Base-by-base conservation (phyloP, 2,329 filamentous ascomycete species). In the Aspergillus nomiae region DNA sequence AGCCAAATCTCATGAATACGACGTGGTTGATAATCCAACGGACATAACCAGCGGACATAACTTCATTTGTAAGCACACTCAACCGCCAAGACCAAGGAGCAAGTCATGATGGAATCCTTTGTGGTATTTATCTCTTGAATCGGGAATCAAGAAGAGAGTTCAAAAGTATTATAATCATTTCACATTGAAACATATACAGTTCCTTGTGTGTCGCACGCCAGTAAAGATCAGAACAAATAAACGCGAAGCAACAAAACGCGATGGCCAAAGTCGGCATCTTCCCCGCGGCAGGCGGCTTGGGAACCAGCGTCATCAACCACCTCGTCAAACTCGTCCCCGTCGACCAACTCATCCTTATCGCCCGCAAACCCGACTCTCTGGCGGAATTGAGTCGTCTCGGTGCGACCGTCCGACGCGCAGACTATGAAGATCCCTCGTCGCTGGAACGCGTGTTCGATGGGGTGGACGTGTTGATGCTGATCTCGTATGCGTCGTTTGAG, bases 251-350 rank as follows among this genome's bases (percentile, higher is more conserved):
- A 34, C 9, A 6, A 16, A 54, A 19, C 34, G 34, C 34, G 34
- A 36, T 67, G 65, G 19, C 63, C 21, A 71, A 66, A 59, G 71
- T 76, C 53, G 73, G 72, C 28, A 59, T 76, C 38, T 83, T 84
- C 68, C 84, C 84, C 32, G 83, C 83, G 24, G 81, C 85, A 0
- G 86, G 85, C 45, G 83, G 78, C 38, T 80, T 87, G 1, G 85
- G 83, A 64, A 73, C 76, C 58, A 84, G 83, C 68, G 84, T 84
- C 34, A 76, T 84, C 70, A 75, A 76, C 34, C 82, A 85, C 65
- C 78, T 87, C 7, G 74, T 82, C 2, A 70, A 76, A 14, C 76
- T 77, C 4, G 73, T 83, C 28, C 77, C 81, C n/a, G 69, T 79
- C 58, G 73, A 80, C 26, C 73, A 81, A 53, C 70, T 87, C 65